Conservation (phyloP, 768 basidiomycete genomes). For the Tricholoma sp. region DNA sequence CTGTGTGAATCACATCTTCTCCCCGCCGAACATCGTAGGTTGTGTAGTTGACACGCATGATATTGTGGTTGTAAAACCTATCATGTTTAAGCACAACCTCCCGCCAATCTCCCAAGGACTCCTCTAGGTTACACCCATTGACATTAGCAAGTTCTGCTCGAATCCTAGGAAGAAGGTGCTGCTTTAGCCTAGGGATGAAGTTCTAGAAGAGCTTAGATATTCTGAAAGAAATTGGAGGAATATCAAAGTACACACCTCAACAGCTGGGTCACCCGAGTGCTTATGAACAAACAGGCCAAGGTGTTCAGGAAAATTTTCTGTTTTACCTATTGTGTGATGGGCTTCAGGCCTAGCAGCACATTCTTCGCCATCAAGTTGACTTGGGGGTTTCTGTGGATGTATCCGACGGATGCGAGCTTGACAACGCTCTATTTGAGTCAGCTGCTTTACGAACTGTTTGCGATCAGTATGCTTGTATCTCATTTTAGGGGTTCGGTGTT, state of each 20-base stretch:
- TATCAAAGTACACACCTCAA: not conserved
- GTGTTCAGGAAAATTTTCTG: not conserved
- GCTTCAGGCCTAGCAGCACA: not conserved
- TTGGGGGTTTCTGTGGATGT: not conserved
- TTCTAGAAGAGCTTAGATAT: not conserved
- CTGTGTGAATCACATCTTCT: not conserved
- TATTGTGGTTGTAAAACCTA: not conserved
- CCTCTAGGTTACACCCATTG: not conserved
- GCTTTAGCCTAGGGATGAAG: not conserved
- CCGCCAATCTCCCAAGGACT: not conserved
- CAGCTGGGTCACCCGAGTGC: not conserved
- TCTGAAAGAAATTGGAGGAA: not conserved
- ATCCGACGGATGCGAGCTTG: not conserved
- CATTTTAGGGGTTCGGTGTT: conserved; percentile 11
- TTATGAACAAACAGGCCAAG: not conserved
- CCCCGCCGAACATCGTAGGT: not conserved
- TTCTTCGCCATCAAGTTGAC: not conserved
- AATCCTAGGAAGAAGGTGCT: not conserved
- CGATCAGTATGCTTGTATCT: conserved; percentile 7
- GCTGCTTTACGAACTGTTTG: conserved; percentile 5
- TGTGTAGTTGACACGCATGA: not conserved
- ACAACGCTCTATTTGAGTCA: conserved; percentile 10
- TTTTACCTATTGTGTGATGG: not conserved
- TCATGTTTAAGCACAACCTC: not conserved
- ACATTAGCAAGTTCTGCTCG: not conserved